These are phyloP conservation scores for Malus sieversii DNA, from an alignment of 306 rosid species.

Conservation along the genomic window DNA sequence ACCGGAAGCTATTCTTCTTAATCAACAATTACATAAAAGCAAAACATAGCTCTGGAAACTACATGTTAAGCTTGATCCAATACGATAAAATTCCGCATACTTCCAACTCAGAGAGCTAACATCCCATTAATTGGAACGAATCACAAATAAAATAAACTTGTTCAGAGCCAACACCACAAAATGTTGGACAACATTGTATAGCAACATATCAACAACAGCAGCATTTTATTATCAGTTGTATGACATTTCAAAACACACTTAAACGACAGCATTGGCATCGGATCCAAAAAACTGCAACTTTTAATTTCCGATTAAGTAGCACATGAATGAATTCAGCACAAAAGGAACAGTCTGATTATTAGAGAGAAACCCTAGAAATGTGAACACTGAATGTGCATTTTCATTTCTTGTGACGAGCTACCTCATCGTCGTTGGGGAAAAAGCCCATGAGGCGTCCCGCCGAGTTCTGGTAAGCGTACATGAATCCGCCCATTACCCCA, in stretches of 20 bases:
- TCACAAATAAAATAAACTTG: background rate
- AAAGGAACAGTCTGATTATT: background rate
- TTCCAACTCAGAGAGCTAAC: background rate
- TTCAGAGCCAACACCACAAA: background rate
- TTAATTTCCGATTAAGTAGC: background rate
- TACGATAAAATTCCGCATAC: background rate
- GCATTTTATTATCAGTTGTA: background rate
- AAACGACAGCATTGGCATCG: background rate
- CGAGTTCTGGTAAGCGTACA: constrained; percentile 93
- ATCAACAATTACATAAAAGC: background rate
- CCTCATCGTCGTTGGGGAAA: constrained; percentile 85
- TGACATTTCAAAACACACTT: background rate
- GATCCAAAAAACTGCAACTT: background rate
- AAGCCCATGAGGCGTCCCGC: constrained; percentile 89
- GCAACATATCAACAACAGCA: background rate
- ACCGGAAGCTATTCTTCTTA: background rate
- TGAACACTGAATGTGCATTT: background rate
- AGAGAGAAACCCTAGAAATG: constrained; percentile 12
- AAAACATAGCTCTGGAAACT: background rate
- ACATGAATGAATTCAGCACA: background rate
- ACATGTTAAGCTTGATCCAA: background rate
- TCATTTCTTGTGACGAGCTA: constrained; percentile 78
- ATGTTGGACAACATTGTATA: background rate
- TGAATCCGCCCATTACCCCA: constrained; percentile 89
- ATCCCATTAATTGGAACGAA: background rate